These are phyloP conservation scores for Quillaja saponaria DNA, from an alignment of 306 rosid species.

Conservation along the genomic window DNA sequence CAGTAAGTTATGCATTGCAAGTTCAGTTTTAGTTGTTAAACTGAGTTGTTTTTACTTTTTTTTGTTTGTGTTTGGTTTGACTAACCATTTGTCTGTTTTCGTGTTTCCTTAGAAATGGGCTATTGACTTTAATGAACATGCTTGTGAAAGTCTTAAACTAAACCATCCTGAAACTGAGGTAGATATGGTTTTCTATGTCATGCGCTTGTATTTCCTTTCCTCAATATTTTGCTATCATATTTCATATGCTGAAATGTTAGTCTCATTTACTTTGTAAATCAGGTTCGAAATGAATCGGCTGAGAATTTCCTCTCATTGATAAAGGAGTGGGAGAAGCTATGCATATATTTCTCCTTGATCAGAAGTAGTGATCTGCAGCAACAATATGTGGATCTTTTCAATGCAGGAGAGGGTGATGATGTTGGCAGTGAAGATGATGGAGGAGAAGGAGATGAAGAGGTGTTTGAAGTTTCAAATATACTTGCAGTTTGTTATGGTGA, in stretches of 20 bases:
- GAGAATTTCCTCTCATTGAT: constrained; percentile 61
- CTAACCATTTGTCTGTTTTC: constrained; percentile 21
- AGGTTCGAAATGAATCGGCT: constrained; percentile 84
- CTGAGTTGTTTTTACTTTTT: constrained; percentile 21
- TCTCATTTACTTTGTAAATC: constrained; percentile 3
- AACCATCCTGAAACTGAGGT: constrained; percentile 84
- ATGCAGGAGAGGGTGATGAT: constrained; percentile 35
- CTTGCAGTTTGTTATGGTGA: constrained; percentile 59
- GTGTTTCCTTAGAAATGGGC: constrained; percentile 75
- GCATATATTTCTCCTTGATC: constrained; percentile 46
- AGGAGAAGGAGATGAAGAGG: constrained; percentile 35
- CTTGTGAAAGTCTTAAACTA: constrained; percentile 73
- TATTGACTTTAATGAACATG: constrained; percentile 63
- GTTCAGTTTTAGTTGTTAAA: constrained; percentile 7
- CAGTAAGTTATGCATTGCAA: constrained; percentile 55
- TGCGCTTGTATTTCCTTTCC: constrained; percentile 13
- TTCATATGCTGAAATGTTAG: background rate
- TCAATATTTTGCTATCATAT: constrained; percentile 18
- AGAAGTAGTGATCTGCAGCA: constrained; percentile 40
- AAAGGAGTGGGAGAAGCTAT: constrained; percentile 65
- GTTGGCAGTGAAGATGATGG: constrained; percentile 1
- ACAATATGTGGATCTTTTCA: constrained; percentile 37
- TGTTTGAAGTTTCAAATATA: constrained; percentile 60
- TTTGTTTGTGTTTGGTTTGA: background rate
- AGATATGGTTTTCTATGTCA: constrained; percentile 32